These are phyloP conservation scores for Pisolithus microcarpus DNA, from an alignment of 768 basidiomycete species.

Conservation along the genomic window DNA sequence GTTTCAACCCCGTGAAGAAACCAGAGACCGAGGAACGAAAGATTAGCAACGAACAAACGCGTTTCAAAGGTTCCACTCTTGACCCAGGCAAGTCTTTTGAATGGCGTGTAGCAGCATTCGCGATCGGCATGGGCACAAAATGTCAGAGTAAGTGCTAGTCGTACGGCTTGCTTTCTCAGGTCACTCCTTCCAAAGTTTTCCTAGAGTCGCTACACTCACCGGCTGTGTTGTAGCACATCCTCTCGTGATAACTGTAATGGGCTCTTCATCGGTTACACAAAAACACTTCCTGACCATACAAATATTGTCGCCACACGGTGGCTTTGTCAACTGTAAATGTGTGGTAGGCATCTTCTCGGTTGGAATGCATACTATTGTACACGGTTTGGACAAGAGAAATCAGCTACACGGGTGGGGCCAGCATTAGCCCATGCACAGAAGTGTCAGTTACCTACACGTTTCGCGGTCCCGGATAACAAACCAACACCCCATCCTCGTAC, in stretches of 20 bases:
- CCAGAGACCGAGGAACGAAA: conserved; percentile 52
- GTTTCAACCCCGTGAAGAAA: conserved; percentile 54
- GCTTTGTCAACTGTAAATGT: too few species aligned
- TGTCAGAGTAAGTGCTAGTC: conserved; percentile 48
- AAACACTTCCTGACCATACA: too few species aligned
- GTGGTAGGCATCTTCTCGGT: too few species aligned
- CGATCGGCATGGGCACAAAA: conserved; percentile 72
- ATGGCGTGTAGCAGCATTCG: conserved; percentile 83
- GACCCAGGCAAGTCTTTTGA: conserved; percentile 64
- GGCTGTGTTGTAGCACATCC: too few species aligned
- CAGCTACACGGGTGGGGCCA: too few species aligned
- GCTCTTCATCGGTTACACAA: too few species aligned
- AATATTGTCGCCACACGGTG: too few species aligned
- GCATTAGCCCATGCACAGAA: too few species aligned
- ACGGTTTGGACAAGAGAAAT: too few species aligned
- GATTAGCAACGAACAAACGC: conserved; percentile 59
- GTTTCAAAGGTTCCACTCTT: conserved; percentile 44
- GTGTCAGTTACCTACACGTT: too few species aligned
- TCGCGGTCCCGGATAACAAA: conserved; percentile 34
- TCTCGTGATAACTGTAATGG: too few species aligned
- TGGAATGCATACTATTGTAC: too few species aligned
- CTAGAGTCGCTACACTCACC: conserved; percentile 20
- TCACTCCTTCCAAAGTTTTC: conserved; percentile 57
- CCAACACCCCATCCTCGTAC: conserved; percentile 49
- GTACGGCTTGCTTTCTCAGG: conserved; percentile 22